Evolutionary conservation across 2,329 filamentous ascomycete species (phyloP).

Genomic region (Alternaria sp.): DNA sequence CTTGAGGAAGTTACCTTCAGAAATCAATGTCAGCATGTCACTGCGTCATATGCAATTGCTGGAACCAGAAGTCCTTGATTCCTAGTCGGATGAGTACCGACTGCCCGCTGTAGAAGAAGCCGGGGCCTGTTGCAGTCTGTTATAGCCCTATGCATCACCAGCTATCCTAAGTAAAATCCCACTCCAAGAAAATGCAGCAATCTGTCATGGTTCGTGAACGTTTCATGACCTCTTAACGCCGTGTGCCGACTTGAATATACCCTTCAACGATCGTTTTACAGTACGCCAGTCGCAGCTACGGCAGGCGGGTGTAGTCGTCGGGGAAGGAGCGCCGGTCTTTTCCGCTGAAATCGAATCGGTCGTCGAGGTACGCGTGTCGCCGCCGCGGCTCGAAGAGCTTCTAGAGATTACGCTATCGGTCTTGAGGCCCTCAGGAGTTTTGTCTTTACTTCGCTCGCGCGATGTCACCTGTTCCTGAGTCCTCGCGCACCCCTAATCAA

Average conservation of each 20-base stretch:
- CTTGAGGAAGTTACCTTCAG: background rate
- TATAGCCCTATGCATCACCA: constrained; percentile 12
- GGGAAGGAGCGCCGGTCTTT: constrained; percentile 26
- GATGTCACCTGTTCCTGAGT: constrained; percentile 55
- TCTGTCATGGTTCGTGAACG: constrained; percentile 28
- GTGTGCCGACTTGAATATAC: constrained; percentile 42
- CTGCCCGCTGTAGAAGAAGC: constrained; percentile 18
- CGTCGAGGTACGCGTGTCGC: constrained; percentile 29
- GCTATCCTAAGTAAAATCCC: constrained; percentile 14
- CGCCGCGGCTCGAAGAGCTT: constrained; percentile 32
- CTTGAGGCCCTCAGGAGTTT: constrained; percentile 48
- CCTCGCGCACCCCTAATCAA: constrained; percentile 74
- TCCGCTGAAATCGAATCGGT: constrained; percentile 33
- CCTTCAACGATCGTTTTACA: constrained; percentile 40
- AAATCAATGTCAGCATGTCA: background rate
- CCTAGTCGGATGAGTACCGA: constrained; percentile 17
- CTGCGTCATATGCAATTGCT: background rate
- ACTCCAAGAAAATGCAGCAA: constrained; percentile 24
- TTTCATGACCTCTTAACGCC: constrained; percentile 38
- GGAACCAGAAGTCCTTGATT: constrained; percentile 15
- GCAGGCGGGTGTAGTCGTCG: constrained; percentile 25
- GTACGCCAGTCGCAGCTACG: constrained; percentile 43
- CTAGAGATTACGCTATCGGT: constrained; percentile 37
- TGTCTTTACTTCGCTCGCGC: constrained; percentile 39
- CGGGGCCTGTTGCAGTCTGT: constrained; percentile 17